These are phyloP conservation scores for Trichomonascaceae sp. DNA, from an alignment of 1,139 yeast species.

Conservation along the genomic window DNA sequence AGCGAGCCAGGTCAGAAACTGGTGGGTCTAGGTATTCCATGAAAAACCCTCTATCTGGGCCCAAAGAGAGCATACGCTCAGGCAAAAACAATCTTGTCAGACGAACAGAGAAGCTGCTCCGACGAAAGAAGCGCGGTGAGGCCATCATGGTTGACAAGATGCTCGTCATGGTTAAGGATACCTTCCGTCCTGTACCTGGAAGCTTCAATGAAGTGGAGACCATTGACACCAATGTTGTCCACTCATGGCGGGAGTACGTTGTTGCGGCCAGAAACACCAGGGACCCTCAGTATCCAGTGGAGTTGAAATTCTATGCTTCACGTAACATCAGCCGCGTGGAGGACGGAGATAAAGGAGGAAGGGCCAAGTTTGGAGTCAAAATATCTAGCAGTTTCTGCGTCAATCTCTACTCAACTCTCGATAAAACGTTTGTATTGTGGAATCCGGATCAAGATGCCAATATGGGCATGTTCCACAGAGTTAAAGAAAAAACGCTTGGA, in stretches of 20 bases:
- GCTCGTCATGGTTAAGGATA: conserved; percentile 44
- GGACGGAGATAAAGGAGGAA: conserved; percentile 20
- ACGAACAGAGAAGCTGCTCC: conserved; percentile 9
- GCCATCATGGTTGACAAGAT: conserved; percentile 51
- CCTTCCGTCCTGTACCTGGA: conserved; percentile 18
- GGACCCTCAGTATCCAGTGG: conserved; percentile 34
- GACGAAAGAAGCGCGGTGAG: conserved; percentile 36
- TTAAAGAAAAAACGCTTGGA: not conserved
- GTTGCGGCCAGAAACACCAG: conserved; percentile 54
- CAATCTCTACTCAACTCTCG: conserved; percentile 49
- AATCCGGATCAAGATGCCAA: conserved; percentile 7
- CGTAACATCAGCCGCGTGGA: conserved; percentile 28
- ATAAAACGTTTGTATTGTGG: conserved; percentile 53
- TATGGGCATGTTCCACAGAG: not conserved
- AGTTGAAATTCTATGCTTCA: conserved; percentile 47
- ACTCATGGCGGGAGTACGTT: conserved; percentile 64
- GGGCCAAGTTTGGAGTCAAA: conserved; percentile 14
- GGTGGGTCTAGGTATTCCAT: no score
- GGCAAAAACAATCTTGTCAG: conserved; percentile 3
- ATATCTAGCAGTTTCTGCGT: conserved; percentile 17
- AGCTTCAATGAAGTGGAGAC: conserved; percentile 36
- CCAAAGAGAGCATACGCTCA: no score
- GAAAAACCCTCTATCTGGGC: no score
- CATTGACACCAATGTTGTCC: conserved; percentile 42
- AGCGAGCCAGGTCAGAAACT: no score